phyloP scores from a whole-genome alignment of 805 yeast genomes.

The Ogataea haglerorum region DNA sequence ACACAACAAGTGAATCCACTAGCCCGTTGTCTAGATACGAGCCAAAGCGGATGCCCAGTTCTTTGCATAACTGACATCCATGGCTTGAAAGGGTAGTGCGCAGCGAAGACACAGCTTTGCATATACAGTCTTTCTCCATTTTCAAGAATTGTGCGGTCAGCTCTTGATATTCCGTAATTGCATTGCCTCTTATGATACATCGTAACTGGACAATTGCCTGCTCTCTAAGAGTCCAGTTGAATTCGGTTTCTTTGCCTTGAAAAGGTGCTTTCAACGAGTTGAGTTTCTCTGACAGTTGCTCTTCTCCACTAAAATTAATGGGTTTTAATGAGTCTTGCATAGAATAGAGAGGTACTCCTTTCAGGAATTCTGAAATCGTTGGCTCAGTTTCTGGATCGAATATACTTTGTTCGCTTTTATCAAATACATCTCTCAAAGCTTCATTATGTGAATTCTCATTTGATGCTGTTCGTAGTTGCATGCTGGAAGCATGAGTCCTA shows the following conservation, averaged over 20 bases:
- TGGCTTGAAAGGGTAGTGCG: conserved; percentile 79
- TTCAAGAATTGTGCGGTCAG: conserved; percentile 31
- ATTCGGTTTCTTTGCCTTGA: conserved; percentile 77
- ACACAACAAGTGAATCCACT: conserved; percentile 46
- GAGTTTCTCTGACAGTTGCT: conserved; percentile 28
- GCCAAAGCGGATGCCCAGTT: conserved; percentile 45
- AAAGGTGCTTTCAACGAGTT: conserved; percentile 40
- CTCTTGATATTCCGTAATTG: conserved; percentile 33
- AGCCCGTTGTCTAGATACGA: conserved; percentile 40
- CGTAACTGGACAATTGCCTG: conserved; percentile 55
- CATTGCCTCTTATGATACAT: conserved; percentile 57
- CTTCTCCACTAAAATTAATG: conserved; percentile 28
- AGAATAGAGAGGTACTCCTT: conserved; percentile 19
- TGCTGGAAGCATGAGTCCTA: background rate
- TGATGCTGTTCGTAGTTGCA: background rate
- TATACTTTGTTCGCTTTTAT: too few species aligned
- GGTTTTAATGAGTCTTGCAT: conserved; percentile 36
- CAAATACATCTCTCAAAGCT: too few species aligned
- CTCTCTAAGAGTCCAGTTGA: conserved; percentile 80
- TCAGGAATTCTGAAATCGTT: conserved; percentile 2
- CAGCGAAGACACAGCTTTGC: conserved; percentile 65
- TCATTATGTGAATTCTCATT: background rate
- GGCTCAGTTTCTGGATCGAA: too few species aligned
- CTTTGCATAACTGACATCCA: conserved; percentile 76
- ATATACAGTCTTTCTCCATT: conserved; percentile 53